Evolutionary conservation across 257 asterid species (phyloP), one percentile per base, ranked within the genome.

Genomic region (Jaltomata sinuosa): DNA sequence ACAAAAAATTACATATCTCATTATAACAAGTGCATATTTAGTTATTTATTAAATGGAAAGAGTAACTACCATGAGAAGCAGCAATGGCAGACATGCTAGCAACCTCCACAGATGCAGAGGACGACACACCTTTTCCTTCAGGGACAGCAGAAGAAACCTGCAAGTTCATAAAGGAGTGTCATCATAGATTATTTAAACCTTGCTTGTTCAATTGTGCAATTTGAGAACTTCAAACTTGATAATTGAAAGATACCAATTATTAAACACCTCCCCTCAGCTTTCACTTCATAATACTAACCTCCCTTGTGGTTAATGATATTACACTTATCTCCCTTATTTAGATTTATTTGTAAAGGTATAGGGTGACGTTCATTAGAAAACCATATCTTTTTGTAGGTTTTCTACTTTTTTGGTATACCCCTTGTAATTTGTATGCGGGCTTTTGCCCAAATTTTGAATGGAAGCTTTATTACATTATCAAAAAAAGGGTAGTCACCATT

Each of bases 101-200:
- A 64, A 97, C 98, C 88, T 97, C 99, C 90, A 97, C 92, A 81
- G 98, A 89, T 82, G 99, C 99, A 80, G 99, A 97, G 65, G 99
- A 94, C 29, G 98, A 94, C 81, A 96, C 99, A 21, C 99, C 99
- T 91, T 97, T 97, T 87, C 99, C 99, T 90, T 97, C 99, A 1
- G 99, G 99, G 79, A 97, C 99, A 82, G 98, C 97, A 61, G 99
- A 97, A 86, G 99, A 97, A 85, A 97, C 99, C 99, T 97, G 83
- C 84, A 86, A 54, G 49, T 57, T 52, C 49, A 59, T 40, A 77
- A 49, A 74, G 36, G 42, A 29, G 62, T 0, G 1, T 27, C 27
- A 27, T 77, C 42, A 47, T 49, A 49, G 40, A 77, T 49, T 49
- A 77, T 27, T 77, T 77, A 19, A 29, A 49, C 45, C 25, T 49